Base-by-base conservation (phyloP, 345 rosid genomes). In the Anacardium occidentale region DNA sequence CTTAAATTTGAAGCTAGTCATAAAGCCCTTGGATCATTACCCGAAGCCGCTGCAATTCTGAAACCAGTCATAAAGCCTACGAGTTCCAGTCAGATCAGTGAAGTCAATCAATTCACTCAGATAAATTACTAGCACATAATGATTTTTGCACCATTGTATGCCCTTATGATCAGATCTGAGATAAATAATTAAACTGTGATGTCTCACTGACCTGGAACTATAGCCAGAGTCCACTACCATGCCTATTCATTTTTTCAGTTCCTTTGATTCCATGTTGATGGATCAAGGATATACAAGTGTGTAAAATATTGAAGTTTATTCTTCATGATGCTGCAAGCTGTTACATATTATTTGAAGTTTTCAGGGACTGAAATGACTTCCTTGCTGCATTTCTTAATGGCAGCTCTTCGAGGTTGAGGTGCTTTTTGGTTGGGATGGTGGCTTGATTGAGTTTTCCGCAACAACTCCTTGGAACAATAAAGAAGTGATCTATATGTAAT, bases 391-490 rank as follows among this genome's bases (percentile, higher is more conserved):
- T 58, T 26, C 29, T 40, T 58, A 59, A 25, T 53, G 42, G 6
- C 57, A 25, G 65, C 7, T 45, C n/a, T 26, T 47, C 18, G 6
- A 69, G 45, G 64, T 64, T 26, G 18, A 66, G 55, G 57, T 24
- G 26, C 24, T 44, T 69, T 42, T 55, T 42, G 73, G 63, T 57
- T 57, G 40, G 40, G 66, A 20, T n/a, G n/a, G n/a, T n/a, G n/a
- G n/a, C n/a, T n/a, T n/a, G n/a, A n/a, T 42, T 17, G 45, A 69
- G 54, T 42, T 44, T 18, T 44, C 40, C 24, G n/a, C 34, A 69
- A 25, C 51, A 21, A 60, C 42, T 54, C 44, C 52, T 42, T 13
- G 3, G 62, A 40, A 55, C 37, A 54, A 22, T 55, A 51, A 8
- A 55, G 53, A 13, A 37, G 14, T 21, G 9, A 54, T 68, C 22